Evolutionary conservation across 2,329 filamentous ascomycete species (phyloP).

Genomic region (Pyrenophora seminiperda): DNA sequence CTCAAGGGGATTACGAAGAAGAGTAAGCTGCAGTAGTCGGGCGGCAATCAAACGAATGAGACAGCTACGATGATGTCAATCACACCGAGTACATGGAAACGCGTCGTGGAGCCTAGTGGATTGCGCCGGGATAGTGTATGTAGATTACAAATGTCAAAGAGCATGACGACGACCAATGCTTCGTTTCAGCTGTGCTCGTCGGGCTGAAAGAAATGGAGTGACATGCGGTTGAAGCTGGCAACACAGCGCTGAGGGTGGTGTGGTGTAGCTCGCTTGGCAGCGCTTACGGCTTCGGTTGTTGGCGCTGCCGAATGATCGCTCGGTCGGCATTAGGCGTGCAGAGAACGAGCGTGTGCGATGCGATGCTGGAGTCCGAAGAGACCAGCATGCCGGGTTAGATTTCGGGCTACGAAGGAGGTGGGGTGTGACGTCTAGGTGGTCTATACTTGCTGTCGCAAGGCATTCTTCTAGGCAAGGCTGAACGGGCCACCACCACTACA

Average conservation of each 20-base stretch:
- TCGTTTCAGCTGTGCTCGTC: too few relatives aligned
- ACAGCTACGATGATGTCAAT: neutral
- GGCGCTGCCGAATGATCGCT: conserved; percentile 7
- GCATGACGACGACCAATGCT: neutral
- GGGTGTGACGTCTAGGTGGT: neutral
- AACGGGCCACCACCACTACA: too few relatives aligned
- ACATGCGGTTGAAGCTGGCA: neutral
- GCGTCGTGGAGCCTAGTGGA: conserved; percentile 2
- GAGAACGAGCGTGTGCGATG: neutral
- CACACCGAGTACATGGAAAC: neutral
- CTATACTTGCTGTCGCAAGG: neutral
- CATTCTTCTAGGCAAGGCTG: conserved; percentile 18
- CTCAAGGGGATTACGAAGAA: neutral
- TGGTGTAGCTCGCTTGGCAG: conserved; percentile 17
- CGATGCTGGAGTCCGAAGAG: neutral
- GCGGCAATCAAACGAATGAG: conserved; percentile 9
- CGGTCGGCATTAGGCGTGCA: conserved; percentile 9
- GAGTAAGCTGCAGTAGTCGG: conserved; percentile 12
- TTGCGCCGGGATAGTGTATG: neutral
- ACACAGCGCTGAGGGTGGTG: conserved; percentile 14
- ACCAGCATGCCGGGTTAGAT: neutral
- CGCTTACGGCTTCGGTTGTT: conserved; percentile 21
- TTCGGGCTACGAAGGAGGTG: neutral
- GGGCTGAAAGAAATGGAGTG: neutral
- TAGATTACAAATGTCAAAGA: neutral